phyloP scores from a whole-genome alignment of 495 filamentous ascomycete species.

The Penicillium flavigenum region DNA sequence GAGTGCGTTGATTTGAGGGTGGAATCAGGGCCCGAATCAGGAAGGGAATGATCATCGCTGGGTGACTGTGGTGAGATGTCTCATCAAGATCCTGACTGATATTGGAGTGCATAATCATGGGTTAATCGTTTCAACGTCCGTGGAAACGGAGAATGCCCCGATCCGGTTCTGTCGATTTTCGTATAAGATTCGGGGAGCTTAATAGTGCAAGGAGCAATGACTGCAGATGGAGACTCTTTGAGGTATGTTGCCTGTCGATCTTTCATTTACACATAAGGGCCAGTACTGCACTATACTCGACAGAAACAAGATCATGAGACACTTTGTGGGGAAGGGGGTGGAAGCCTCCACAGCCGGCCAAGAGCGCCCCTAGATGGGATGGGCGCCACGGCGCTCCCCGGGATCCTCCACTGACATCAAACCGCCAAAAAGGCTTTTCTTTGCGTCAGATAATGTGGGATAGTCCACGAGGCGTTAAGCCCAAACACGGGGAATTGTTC shows the following conservation, averaged over 20 bases:
- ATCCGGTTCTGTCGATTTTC: constrained; percentile 16
- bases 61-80: neutral
- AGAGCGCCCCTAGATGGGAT: constrained; percentile 12
- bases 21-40: constrained; percentile 19
- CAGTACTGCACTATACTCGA: neutral
- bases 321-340: constrained; percentile 7
- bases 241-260: constrained; percentile 3
- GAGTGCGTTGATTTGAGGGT: constrained; percentile 23
- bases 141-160: constrained; percentile 32
- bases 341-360: neutral
- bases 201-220: neutral
- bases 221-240: neutral
- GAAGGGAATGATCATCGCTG: constrained; percentile 24
- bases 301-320: constrained; percentile 16
- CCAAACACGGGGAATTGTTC: constrained; percentile 1
- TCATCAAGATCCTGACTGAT: constrained; percentile 7
- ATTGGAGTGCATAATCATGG: constrained; percentile 12
- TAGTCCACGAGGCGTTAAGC: constrained; percentile 12
- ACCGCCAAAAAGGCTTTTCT: neutral
- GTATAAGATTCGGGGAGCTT: neutral
- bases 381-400: constrained; percentile 9
- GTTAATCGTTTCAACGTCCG: constrained; percentile 19
- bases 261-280: neutral
- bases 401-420: neutral
- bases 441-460: neutral